phyloP scores from a whole-genome alignment of 805 yeast genomes.

The Kodamaea nitidulidarum region DNA sequence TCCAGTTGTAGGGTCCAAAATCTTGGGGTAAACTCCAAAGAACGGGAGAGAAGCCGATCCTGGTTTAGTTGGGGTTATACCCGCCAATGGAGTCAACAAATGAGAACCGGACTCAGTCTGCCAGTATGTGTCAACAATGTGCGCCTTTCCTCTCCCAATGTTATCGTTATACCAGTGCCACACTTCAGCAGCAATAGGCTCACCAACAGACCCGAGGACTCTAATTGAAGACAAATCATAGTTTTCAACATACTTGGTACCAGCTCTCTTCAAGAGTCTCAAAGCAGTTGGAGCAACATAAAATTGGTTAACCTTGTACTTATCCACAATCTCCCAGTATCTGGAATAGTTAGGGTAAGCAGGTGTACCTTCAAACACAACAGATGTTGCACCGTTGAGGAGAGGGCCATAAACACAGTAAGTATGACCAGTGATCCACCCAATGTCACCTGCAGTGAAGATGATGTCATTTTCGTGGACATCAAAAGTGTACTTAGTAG shows the following conservation, averaged over 20 bases:
- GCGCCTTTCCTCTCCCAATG: slow-evolving; percentile 86
- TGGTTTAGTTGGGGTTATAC: slow-evolving; percentile 91
- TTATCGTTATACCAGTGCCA: slow-evolving; percentile 98
- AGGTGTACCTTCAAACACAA: slow-evolving; percentile 96
- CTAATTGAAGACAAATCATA: slow-evolving; percentile 84
- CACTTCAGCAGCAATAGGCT: slow-evolving; percentile 95
- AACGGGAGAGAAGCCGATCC: slow-evolving; percentile 97
- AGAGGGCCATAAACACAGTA: slow-evolving; percentile 95
- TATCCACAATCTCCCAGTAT: slow-evolving; percentile 94
- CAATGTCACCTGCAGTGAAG: slow-evolving; percentile 97
- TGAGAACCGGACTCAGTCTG: slow-evolving; percentile 98
- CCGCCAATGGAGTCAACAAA: slow-evolving; percentile 90
- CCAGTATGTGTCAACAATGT: slow-evolving; percentile 96
- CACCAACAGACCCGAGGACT: slow-evolving; percentile 96
- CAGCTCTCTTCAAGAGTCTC: slow-evolving; percentile 84
- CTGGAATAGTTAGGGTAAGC: slow-evolving; percentile 94
- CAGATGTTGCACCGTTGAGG: slow-evolving; percentile 78
- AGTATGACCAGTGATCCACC: slow-evolving; percentile 99
- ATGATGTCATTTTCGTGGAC: slow-evolving; percentile 82
- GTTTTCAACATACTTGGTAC: slow-evolving; percentile 74
- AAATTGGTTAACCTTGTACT: slow-evolving; percentile 89
- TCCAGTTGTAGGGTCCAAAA: slow-evolving; percentile 92
- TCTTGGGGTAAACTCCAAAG: slow-evolving; percentile 87
- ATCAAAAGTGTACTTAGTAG: slow-evolving; percentile 91
- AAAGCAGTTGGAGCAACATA: slow-evolving; percentile 98